Conservation (phyloP, 352 stramenopile genomes). For the Halophytophthora batemanensis region DNA sequence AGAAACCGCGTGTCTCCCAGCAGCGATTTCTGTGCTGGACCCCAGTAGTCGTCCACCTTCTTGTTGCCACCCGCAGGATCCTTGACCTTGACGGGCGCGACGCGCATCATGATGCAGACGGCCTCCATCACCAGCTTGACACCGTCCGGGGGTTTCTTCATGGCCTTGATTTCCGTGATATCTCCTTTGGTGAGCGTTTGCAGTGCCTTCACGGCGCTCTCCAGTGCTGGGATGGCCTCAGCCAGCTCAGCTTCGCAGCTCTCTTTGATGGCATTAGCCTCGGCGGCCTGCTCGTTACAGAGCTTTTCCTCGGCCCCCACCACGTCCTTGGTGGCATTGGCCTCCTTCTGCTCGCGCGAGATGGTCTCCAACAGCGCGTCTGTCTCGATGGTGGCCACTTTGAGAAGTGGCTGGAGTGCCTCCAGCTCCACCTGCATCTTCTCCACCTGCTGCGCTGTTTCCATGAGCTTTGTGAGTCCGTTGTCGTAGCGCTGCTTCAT, state of each 20-base stretch:
- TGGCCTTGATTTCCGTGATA: conserved; percentile 96
- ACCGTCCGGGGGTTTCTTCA: conserved; percentile 93
- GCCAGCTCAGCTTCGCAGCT: conserved; percentile 91
- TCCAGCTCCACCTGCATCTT: conserved; percentile 93
- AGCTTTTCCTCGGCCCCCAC: conserved; percentile 84
- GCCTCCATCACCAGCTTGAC: conserved; percentile 95
- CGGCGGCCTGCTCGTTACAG: conserved; percentile 83
- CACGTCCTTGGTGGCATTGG: conserved; percentile 83
- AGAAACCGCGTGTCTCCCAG: conserved; percentile 92
- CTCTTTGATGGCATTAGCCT: conserved; percentile 88
- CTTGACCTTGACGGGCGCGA: conserved; percentile 90
- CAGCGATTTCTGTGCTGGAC: conserved; percentile 89
- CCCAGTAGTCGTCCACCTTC: conserved; percentile 95
- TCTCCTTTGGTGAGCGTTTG: conserved; percentile 93
- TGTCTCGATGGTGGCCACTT: conserved; percentile 89
- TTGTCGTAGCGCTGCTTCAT: conserved; percentile 92
- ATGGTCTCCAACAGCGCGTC: conserved; percentile 90
- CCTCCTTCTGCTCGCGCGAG: conserved; percentile 77
- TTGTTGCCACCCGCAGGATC: conserved; percentile 90
- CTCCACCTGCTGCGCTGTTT: conserved; percentile 92
- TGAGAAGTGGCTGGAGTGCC: conserved; percentile 90
- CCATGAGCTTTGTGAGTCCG: conserved; percentile 91
- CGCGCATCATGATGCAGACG: conserved; percentile 95
- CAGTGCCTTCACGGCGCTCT: conserved; percentile 89
- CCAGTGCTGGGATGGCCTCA: conserved; percentile 90